A percentile compares a stretch with the other conserved stretches of the same genome.
Conservation (phyloP, 2,329 filamentous ascomycete genomes). For the Knufia fluminis region DNA sequence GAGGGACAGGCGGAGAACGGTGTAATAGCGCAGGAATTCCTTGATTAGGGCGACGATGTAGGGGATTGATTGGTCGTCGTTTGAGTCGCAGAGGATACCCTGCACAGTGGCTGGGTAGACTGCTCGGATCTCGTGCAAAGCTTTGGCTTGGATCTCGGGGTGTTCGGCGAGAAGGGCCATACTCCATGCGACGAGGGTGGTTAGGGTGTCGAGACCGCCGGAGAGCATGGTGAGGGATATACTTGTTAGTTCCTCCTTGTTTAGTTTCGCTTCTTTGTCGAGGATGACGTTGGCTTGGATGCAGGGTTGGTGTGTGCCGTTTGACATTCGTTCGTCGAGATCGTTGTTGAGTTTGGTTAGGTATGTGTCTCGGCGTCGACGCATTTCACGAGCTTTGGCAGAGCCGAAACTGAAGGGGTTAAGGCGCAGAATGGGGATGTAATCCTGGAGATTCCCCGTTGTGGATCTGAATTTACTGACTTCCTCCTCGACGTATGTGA, state of each 20-base stretch:
- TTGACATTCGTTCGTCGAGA: constrained; percentile 51
- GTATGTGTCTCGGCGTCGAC: constrained; percentile 52
- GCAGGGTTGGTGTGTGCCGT: constrained; percentile 53
- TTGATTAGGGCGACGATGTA: constrained; percentile 56
- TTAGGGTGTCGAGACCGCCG: constrained; percentile 58
- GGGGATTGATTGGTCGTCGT: constrained; percentile 55
- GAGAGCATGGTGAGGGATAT: constrained; percentile 62
- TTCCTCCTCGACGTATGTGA: constrained; percentile 54
- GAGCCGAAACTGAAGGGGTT: constrained; percentile 55
- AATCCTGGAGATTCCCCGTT: constrained; percentile 53
- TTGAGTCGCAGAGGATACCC: constrained; percentile 43
- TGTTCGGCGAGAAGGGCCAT: constrained; percentile 51
- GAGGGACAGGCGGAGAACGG: constrained; percentile 53
- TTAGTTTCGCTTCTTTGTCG: constrained; percentile 54
- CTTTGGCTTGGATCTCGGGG: constrained; percentile 54
- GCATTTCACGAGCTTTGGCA: constrained; percentile 50
- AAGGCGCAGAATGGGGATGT: constrained; percentile 49
- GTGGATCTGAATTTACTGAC: constrained; percentile 52
- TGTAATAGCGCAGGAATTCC: constrained; percentile 55
- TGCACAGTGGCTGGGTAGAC: constrained; percentile 45
- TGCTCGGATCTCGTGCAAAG: constrained; percentile 47
- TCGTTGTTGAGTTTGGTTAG: constrained; percentile 48
- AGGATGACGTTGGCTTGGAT: constrained; percentile 59
- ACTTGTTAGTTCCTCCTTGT: constrained; percentile 53
- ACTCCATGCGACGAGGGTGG: constrained; percentile 57